A percentile compares a stretch with the other conserved stretches of the same genome.
phyloP scores from a whole-genome alignment of 2,329 filamentous ascomycete genomes.

The Tolypocladium capitatum region DNA sequence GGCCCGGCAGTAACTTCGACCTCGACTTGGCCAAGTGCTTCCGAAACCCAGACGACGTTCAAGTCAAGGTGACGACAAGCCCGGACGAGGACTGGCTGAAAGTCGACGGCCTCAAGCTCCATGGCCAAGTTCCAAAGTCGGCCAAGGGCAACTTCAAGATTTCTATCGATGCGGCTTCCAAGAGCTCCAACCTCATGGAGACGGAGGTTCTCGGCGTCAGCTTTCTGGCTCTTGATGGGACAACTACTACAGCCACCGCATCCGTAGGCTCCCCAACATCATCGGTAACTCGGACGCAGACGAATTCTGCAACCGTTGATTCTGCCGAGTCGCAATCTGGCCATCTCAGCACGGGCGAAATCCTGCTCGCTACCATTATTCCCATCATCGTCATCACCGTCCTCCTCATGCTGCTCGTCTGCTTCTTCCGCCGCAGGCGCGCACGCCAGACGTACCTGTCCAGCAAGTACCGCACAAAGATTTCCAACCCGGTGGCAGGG shows the following conservation, averaged over 20 bases:
- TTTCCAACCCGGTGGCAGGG: conserved; percentile 17
- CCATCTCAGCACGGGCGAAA: conserved; percentile 17
- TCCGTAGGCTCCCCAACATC: conserved; percentile 11
- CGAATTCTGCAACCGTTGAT: conserved; percentile 6
- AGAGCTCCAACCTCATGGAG: conserved; percentile 19
- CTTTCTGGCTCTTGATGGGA: conserved; percentile 16
- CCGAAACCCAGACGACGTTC: conserved; percentile 22
- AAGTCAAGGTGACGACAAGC: conserved; percentile 21
- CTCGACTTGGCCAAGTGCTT: conserved; percentile 31
- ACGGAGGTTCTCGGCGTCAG: conserved; percentile 23
- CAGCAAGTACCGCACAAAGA: conserved; percentile 17
- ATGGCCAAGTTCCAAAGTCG: conserved; percentile 25
- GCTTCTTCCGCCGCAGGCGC: conserved; percentile 18
- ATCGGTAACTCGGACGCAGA: conserved; percentile 10
- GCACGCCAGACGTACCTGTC: conserved; percentile 14
- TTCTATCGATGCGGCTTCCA: conserved; percentile 19
- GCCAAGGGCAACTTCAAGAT: conserved; percentile 18
- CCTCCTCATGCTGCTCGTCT: conserved; percentile 19
- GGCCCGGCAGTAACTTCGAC: conserved; percentile 26
- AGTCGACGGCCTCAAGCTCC: conserved; percentile 23
- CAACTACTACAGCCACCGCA: conserved; percentile 10
- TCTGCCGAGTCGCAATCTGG: conserved; percentile 5
- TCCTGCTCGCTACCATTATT: conserved; percentile 31
- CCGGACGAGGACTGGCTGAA: conserved; percentile 30
- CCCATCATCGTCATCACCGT: conserved; percentile 24